These are phyloP conservation scores for Penicillium sp. DNA, from an alignment of 2,329 filamentous ascomycete species.

Conservation along the genomic window DNA sequence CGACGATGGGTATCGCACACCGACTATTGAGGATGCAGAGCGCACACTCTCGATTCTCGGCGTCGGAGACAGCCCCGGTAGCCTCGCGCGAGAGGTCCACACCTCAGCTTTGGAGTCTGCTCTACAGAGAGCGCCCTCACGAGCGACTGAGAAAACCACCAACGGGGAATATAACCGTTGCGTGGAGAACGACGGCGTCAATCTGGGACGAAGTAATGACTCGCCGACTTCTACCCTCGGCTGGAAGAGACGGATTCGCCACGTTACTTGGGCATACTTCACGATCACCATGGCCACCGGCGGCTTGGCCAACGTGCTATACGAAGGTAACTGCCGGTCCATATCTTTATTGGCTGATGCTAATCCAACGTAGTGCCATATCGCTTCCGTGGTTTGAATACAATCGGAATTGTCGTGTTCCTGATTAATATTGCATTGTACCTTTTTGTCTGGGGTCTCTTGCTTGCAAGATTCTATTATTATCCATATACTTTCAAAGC, in stretches of 20 bases:
- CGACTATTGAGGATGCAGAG: constrained; percentile 46
- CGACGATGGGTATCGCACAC: constrained; percentile 46
- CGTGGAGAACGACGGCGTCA: constrained; percentile 15
- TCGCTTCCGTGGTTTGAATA: constrained; percentile 55
- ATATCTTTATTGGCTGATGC: background rate
- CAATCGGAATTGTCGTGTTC: constrained; percentile 60
- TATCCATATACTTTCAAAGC: constrained; percentile 67
- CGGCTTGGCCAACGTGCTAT: constrained; percentile 59
- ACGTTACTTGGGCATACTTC: constrained; percentile 77
- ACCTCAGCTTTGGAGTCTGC: constrained; percentile 30
- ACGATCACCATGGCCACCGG: constrained; percentile 65
- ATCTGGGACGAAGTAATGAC: constrained; percentile 14
- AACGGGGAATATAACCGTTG: constrained; percentile 10
- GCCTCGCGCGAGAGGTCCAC: constrained; percentile 25
- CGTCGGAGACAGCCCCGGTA: constrained; percentile 11
- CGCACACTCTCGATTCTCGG: constrained; percentile 18
- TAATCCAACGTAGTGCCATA: constrained; percentile 58
- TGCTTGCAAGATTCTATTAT: constrained; percentile 65
- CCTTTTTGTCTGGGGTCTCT: constrained; percentile 60
- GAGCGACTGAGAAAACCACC: constrained; percentile 11
- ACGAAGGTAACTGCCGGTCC: constrained; percentile 48
- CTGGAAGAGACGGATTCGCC: constrained; percentile 57
- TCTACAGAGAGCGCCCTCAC: constrained; percentile 22
- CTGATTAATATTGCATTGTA: constrained; percentile 64
- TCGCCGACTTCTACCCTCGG: constrained; percentile 32